Conservation (phyloP, 495 filamentous ascomycete genomes). For the Penicillium flavigenum region DNA sequence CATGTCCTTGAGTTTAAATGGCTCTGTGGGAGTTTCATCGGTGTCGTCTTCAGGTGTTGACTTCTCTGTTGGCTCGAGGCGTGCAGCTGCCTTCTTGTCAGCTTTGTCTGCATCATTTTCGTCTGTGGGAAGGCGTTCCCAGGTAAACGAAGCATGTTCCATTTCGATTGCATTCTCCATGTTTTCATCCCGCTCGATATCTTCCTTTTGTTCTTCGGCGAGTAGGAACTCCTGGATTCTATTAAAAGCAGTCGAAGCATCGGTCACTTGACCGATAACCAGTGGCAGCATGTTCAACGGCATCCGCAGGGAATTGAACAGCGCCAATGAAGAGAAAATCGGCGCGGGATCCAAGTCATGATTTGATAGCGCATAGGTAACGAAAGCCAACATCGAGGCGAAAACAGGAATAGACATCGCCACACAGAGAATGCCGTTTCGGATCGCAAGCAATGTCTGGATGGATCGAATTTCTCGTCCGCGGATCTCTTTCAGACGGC, state of each 20-base stretch:
- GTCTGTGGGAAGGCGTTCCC: slow-evolving; percentile 75
- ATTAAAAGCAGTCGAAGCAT: slow-evolving; percentile 79
- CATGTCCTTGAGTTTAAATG: slow-evolving; percentile 78
- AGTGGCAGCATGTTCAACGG: slow-evolving; percentile 85
- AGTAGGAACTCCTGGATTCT: slow-evolving; percentile 85
- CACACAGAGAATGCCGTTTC: slow-evolving; percentile 81
- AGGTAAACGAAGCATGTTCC: slow-evolving; percentile 78
- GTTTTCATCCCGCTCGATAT: slow-evolving; percentile 60
- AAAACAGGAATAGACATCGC: slow-evolving; percentile 80
- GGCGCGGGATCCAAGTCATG: slow-evolving; percentile 69
- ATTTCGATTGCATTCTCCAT: slow-evolving; percentile 70
- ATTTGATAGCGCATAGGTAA: slow-evolving; percentile 80
- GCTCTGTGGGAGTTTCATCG: slow-evolving; percentile 61
- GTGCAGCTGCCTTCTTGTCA: slow-evolving; percentile 35
- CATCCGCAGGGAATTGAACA: slow-evolving; percentile 89
- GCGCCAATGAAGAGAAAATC: slow-evolving; percentile 87
- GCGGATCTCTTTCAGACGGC: slow-evolving; percentile 70
- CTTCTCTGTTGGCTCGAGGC: slow-evolving; percentile 27
- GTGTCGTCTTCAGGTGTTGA: slow-evolving; percentile 31
- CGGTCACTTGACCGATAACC: slow-evolving; percentile 83
- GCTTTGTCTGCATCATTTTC: slow-evolving; percentile 52
- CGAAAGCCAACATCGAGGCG: slow-evolving; percentile 92
- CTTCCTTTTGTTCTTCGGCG: slow-evolving; percentile 81
- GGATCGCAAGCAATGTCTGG: slow-evolving; percentile 74
- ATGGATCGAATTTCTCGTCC: slow-evolving; percentile 72